These are phyloP conservation scores for Eucalyptus erythrocorys DNA, from an alignment of 345 rosid species.

Conservation along the genomic window DNA sequence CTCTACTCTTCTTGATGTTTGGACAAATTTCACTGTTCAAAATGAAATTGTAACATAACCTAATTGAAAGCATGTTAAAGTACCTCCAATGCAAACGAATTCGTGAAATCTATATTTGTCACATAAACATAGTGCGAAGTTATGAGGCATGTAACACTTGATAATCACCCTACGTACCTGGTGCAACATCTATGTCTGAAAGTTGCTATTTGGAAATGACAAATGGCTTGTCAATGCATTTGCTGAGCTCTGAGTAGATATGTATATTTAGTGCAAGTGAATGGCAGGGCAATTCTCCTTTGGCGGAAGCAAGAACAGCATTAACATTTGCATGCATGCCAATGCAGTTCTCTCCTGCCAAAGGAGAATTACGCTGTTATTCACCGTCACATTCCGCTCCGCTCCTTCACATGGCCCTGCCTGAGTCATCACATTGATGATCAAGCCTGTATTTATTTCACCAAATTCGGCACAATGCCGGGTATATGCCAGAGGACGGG, in stretches of 20 bases:
- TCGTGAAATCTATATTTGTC: too few species aligned
- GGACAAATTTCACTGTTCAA: neutral
- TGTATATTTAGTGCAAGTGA: neutral
- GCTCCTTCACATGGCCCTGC: neutral
- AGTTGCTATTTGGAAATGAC: neutral
- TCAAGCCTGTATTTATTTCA: neutral
- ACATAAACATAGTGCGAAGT: neutral
- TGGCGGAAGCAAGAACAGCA: neutral
- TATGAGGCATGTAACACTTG: neutral
- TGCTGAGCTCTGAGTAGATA: neutral
- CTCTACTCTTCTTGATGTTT: neutral
- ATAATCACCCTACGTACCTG: neutral
- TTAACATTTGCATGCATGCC: neutral
- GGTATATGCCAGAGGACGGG: neutral
- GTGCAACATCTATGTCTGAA: neutral
- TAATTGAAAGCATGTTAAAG: too few species aligned
- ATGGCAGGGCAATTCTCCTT: constrained; percentile 6
- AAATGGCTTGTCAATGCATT: neutral
- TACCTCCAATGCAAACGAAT: too few species aligned
- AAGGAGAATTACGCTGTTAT: neutral
- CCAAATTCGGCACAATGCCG: neutral
- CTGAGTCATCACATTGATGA: neutral
- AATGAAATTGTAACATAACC: neutral
- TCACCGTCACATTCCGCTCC: neutral
- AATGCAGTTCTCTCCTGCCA: neutral